These are phyloP conservation scores for Neofusicoccum umdonicola DNA, from an alignment of 2,329 filamentous ascomycete species.

Conservation along the genomic window DNA sequence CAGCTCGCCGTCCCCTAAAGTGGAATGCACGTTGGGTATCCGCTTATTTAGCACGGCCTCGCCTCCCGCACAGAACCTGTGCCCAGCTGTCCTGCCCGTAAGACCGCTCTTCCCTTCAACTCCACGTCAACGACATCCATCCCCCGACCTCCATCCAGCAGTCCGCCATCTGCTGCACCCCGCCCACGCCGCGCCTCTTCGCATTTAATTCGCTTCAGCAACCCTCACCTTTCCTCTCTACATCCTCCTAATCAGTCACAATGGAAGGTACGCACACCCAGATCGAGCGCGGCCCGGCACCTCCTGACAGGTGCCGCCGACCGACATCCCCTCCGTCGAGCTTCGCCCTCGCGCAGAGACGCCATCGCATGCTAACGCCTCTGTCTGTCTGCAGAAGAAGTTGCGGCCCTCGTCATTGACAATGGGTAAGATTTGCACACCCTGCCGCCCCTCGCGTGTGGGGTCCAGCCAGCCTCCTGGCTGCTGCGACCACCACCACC, in stretches of 20 bases:
- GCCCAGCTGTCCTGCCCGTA: conserved; percentile 31
- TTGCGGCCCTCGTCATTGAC: conserved; percentile 99
- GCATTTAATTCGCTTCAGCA: conserved; percentile 16
- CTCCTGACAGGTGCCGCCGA: conserved; percentile 28
- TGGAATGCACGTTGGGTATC: conserved; percentile 22
- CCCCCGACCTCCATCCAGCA: conserved; percentile 16
- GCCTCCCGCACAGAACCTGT: conserved; percentile 37
- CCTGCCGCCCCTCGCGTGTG: conserved; percentile 37
- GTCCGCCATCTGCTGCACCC: conserved; percentile 25
- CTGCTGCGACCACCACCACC: conserved; percentile 8
- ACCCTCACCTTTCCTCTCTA: conserved; percentile 21
- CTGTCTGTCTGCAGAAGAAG: conserved; percentile 74
- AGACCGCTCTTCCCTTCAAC: conserved; percentile 39
- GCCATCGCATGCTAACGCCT: conserved; percentile 32
- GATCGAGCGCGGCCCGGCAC: conserved; percentile 15
- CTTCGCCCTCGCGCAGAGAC: background rate
- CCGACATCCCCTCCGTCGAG: background rate
- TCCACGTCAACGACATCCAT: conserved; percentile 18
- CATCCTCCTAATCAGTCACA: conserved; percentile 38
- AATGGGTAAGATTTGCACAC: conserved; percentile 85
- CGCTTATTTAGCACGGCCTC: conserved; percentile 44
- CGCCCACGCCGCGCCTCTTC: conserved; percentile 22
- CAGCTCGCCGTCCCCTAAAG: conserved; percentile 18
- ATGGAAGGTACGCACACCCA: conserved; percentile 63
- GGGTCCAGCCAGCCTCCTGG: conserved; percentile 25